Percentiles rank a stretch among this genome's conserved stretches.
These are phyloP conservation scores for Phlebiopsis flavidoalba DNA, from an alignment of 768 basidiomycete species.

Conservation along the genomic window DNA sequence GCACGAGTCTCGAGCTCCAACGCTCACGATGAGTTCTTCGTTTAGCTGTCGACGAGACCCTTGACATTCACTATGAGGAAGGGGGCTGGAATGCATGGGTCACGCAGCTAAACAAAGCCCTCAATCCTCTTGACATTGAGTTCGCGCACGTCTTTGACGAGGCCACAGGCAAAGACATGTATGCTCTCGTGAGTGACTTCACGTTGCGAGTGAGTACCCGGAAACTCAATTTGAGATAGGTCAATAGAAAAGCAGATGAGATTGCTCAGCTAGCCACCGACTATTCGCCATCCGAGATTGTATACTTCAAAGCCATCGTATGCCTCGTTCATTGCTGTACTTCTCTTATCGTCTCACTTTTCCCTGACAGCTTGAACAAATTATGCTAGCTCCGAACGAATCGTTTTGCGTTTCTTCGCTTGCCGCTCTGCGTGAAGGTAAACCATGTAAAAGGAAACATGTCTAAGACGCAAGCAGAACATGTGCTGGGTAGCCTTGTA, in stretches of 20 bases:
- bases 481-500: constrained; percentile 72
- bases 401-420: constrained; percentile 74
- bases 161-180: constrained; percentile 55
- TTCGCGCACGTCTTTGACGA: constrained; percentile 64
- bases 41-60: constrained; percentile 47
- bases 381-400: constrained; percentile 74
- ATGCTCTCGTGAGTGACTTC: constrained; percentile 53
- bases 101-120: constrained; percentile 47
- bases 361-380: constrained; percentile 68
- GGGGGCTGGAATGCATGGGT: constrained; percentile 59
- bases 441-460: constrained; percentile 49
- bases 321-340: constrained; percentile 20
- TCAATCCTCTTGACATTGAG: constrained; percentile 72
- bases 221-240: constrained; percentile 34
- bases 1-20: too few species aligned
- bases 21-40: background rate
- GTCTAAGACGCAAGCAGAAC: constrained; percentile 72
- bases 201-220: background rate
- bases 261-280: constrained; percentile 83
- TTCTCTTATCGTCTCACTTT: background rate
- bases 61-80: constrained; percentile 40
- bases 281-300: constrained; percentile 72
- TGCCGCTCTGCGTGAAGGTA: constrained; percentile 70
- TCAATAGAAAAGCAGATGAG: constrained; percentile 76
- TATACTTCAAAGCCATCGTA: constrained; percentile 81